These are phyloP conservation scores for Pilatotrama ljubarskyi DNA, from an alignment of 768 basidiomycete genomes.

Conservation along the genomic window DNA sequence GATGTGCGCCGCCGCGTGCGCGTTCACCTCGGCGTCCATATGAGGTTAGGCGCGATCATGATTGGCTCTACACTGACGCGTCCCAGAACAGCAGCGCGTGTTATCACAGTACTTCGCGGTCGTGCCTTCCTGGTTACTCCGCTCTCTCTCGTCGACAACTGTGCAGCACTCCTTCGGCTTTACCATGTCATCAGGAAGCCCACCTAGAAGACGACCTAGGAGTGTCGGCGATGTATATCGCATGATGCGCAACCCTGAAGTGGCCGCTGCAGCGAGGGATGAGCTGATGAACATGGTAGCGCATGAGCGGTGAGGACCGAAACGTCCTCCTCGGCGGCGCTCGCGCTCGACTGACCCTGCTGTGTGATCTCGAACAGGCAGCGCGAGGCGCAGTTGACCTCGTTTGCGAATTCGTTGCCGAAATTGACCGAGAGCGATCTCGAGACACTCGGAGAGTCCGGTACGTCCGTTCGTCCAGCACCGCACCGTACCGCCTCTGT, in stretches of 20 bases:
- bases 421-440: slow-evolving; percentile 28
- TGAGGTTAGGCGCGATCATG: too few species aligned
- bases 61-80: too few species aligned
- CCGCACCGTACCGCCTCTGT: not conserved
- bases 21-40: too few species aligned
- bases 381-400: slow-evolving; percentile 6
- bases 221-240: slow-evolving; percentile 23
- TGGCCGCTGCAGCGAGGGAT: not conserved
- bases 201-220: slow-evolving; percentile 11
- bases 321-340: not conserved
- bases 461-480: slow-evolving; percentile 1
- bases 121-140: too few species aligned
- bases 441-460: slow-evolving; percentile 21
- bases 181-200: not conserved
- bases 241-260: slow-evolving; percentile 8
- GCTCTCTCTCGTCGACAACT: too few species aligned
- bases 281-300: slow-evolving; percentile 5
- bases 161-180: too few species aligned
- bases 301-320: slow-evolving; percentile 12
- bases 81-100: too few species aligned
- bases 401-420: slow-evolving; percentile 20
- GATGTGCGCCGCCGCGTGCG: too few species aligned
- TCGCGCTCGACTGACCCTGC: not conserved
- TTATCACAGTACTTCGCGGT: too few species aligned
- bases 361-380: not conserved